A percentile compares a stretch with the other conserved stretches of the same genome.
Evolutionary conservation across 805 yeast species (phyloP).

Genomic region (Starmerella stigmatis): DNA sequence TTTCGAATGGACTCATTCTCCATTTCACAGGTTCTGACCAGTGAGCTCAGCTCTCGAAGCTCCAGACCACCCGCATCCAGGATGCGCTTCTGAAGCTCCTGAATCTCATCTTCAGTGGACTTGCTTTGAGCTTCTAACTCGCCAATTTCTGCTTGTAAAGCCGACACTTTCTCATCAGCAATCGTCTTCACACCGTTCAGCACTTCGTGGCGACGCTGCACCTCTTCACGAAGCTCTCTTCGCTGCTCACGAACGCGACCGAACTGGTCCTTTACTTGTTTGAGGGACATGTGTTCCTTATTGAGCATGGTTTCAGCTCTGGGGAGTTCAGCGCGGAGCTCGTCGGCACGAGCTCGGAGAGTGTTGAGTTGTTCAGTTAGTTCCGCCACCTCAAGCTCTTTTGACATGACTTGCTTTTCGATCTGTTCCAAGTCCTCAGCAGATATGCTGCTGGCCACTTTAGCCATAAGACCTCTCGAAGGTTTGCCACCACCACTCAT

Average conservation of each 20-base stretch:
- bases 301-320: constrained; percentile 48
- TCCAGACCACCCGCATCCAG: constrained; percentile 88
- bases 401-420: constrained; percentile 14
- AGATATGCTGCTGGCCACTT: constrained; percentile 5
- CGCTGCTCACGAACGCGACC: constrained; percentile 1
- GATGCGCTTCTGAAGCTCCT: constrained; percentile 58
- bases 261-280: constrained; percentile 34
- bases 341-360: constrained; percentile 43
- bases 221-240: constrained; percentile 54
- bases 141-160: constrained; percentile 33
- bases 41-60: constrained; percentile 59
- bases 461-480: constrained; percentile 62
- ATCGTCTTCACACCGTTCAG: constrained; percentile 35
- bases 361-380: constrained; percentile 33
- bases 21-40: constrained; percentile 61
- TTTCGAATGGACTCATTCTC: constrained; percentile 31
- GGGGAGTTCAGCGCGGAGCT: constrained; percentile 43
- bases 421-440: constrained; percentile 18
- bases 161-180: constrained; percentile 7
- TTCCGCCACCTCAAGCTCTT: constrained; percentile 17
- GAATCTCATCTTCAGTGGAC: constrained; percentile 47
- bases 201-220: constrained; percentile 41
- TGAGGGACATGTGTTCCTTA: constrained; percentile 47
- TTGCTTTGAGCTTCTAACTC: constrained; percentile 45
- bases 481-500: constrained; percentile 88